Evolutionary conservation across 768 basidiomycete genomes (phyloP).

Genomic region (Trametes coccinea): DNA sequence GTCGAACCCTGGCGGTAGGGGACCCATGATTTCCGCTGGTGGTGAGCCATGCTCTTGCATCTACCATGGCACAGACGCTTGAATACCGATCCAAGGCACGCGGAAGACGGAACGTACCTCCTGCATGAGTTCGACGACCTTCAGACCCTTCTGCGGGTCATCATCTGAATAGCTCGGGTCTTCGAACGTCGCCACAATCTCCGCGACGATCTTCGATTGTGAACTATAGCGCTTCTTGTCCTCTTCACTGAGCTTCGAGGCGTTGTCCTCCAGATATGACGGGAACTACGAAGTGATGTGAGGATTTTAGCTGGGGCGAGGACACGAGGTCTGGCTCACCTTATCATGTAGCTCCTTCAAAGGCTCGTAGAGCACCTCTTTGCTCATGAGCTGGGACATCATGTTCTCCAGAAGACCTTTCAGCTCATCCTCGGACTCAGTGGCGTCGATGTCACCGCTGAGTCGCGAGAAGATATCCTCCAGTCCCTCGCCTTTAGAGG

Average conservation of each 20-base stretch:
- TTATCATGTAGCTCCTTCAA: slow-evolving; percentile 76
- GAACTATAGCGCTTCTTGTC: slow-evolving; percentile 65
- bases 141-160: slow-evolving; percentile 43
- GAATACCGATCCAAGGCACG: background rate
- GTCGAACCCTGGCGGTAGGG: slow-evolving; percentile 69
- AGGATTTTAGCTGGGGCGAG: background rate
- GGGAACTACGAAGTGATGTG: slow-evolving; percentile 61
- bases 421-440: slow-evolving; percentile 46
- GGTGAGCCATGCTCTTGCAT: slow-evolving; percentile 81
- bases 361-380: slow-evolving; percentile 84
- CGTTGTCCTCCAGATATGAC: slow-evolving; percentile 62
- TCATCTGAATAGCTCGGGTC: slow-evolving; percentile 57
- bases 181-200: slow-evolving; percentile 69
- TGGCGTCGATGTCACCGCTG: slow-evolving; percentile 34
- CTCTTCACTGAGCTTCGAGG: slow-evolving; percentile 49
- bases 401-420: slow-evolving; percentile 74
- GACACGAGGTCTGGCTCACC: slow-evolving; percentile 39
- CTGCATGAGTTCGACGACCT: slow-evolving; percentile 70
- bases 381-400: slow-evolving; percentile 80
- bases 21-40: slow-evolving; percentile 81
- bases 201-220: slow-evolving; percentile 56
- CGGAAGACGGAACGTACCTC: slow-evolving; percentile 48
- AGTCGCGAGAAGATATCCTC: slow-evolving; percentile 56
- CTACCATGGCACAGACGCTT: slow-evolving; percentile 36
- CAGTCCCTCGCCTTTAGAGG: slow-evolving; percentile 42